These are phyloP conservation scores for Backusella australiensis DNA, from an alignment of 192 early-diverging fungal species.

Conservation along the genomic window DNA sequence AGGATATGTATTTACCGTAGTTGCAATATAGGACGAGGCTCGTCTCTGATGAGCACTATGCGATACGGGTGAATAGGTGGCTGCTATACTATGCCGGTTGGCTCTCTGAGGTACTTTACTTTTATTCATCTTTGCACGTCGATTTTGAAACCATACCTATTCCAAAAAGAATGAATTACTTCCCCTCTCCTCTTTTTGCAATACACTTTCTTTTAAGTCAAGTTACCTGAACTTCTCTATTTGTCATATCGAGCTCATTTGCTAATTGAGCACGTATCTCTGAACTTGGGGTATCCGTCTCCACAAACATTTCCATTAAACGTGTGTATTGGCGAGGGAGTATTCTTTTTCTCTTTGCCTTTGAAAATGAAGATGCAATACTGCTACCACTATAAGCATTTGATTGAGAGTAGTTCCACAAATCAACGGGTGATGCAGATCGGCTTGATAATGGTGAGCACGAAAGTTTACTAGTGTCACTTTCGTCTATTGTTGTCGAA, in stretches of 20 bases:
- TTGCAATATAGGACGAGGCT: not conserved
- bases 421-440: not conserved
- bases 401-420: not conserved
- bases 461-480: not conserved
- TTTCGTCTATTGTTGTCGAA: not conserved
- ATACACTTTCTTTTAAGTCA: not conserved
- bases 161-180: conserved; percentile 8
- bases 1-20: not conserved
- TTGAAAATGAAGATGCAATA: conserved; percentile 16
- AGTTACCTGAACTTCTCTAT: conserved; percentile 72
- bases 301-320: conserved; percentile 65
- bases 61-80: not conserved
- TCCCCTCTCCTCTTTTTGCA: not conserved
- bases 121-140: conserved; percentile 75
- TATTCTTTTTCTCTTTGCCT: conserved; percentile 76
- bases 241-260: conserved; percentile 71
- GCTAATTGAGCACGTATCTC: conserved; percentile 72
- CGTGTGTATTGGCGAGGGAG: conserved; percentile 67
- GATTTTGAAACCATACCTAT: conserved; percentile 83
- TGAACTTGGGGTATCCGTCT: conserved; percentile 74
- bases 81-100: not conserved
- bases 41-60: not conserved
- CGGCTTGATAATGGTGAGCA: not conserved
- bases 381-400: not conserved
- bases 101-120: not conserved